phyloP scores from a whole-genome alignment of 1,139 yeast genomes.

The Blastobotrys apis region DNA sequence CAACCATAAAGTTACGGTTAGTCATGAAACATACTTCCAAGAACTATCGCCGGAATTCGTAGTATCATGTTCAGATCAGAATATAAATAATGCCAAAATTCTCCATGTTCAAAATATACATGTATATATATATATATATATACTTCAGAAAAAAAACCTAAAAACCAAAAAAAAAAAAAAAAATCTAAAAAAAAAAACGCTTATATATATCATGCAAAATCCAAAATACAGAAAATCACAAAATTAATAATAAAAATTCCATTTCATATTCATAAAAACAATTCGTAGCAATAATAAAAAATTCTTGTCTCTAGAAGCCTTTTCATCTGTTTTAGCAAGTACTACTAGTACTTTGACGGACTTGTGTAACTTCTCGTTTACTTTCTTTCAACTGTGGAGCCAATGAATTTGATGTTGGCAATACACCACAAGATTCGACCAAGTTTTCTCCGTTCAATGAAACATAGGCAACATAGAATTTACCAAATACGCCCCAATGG shows the following conservation, averaged over 20 bases:
- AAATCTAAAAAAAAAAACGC: neutral
- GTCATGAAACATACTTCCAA: too few species aligned
- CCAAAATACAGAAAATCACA: neutral
- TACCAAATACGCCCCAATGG: conserved; percentile 72
- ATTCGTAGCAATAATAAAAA: conserved; percentile 6
- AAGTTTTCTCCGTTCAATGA: conserved; percentile 2
- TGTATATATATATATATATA: too few species aligned
- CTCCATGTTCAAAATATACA: too few species aligned
- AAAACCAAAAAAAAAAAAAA: neutral
- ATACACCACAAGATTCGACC: conserved; percentile 1
- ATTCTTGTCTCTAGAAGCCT: neutral
- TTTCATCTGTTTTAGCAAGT: conserved; percentile 5
- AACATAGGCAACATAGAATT: conserved; percentile 28
- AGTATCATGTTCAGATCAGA: too few species aligned
- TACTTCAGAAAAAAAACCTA: neutral
- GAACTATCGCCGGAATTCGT: too few species aligned
- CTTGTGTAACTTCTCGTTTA: conserved; percentile 9
- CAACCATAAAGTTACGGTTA: too few species aligned
- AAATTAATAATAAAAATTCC: too few species aligned
- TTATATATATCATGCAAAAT: neutral
- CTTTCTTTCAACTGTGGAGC: conserved; percentile 4
- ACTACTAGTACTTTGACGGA: conserved; percentile 9
- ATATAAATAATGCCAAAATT: too few species aligned
- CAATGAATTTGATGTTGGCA: conserved; percentile 1
- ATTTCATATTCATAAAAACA: neutral